Evolutionary conservation across 768 basidiomycete genomes (phyloP), one percentile per base, ranked within the genome.

Genomic region (Phanerochaete carnosa): DNA sequence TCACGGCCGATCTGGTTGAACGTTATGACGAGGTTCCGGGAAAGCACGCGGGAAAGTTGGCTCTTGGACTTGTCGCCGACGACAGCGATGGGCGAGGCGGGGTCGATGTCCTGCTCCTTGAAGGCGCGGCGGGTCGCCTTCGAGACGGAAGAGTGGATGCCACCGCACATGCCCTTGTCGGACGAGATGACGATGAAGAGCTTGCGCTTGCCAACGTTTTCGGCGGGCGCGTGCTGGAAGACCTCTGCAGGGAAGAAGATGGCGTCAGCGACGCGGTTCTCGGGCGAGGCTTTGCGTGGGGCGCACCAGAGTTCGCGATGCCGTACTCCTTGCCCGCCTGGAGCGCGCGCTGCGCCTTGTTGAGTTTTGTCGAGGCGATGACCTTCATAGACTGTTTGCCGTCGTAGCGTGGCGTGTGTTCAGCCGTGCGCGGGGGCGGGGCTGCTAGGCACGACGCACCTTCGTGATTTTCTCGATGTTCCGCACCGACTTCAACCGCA

Each of bases 391-490:
- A 94, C 91, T 95, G 70, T 15, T 71, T 37, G 49, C 19, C 11
- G 30, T 29, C 51, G 15, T 4, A 16, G 30, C 30, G 51, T 32
- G 30, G 30, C 19, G 51, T n/a, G 51, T 52, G 51, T 6, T 49
- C 47, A 49, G 25, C 3, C 35, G 54, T 39, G 37, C 54, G 52
- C 52, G 33, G 49, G 13, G 26, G 9, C 15, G n/a, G 51, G 30
- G 16, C 19, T 15, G 22, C n/a, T n/a, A 22, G 4, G 23, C 15
- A 29, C 1, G 35, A 47, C 57, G 57, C 74, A 94, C 95, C 83
- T 97, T 96, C 62, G 96, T 98, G 81, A 99, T 98, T 91, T 98
- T 98, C 85, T 97, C 94, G 74, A 96, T 96, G 81, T 97, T 97
- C 76, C 84, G 83, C 71, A 98, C 96, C 50, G 94, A 97, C 86